Base-by-base conservation (phyloP, 148 eudicot genomes). In the Amaranthus hypochondriacus region DNA sequence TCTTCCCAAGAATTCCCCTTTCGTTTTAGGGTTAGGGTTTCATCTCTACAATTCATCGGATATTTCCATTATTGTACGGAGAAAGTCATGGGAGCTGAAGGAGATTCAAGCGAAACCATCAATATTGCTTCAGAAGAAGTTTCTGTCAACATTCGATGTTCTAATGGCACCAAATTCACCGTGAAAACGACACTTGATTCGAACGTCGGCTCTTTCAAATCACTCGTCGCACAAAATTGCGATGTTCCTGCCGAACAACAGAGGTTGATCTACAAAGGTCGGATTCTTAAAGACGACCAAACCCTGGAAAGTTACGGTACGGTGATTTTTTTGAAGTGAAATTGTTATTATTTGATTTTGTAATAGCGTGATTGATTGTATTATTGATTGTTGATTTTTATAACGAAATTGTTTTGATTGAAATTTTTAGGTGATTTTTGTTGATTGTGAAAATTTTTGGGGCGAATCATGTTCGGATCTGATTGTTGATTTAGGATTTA, bases 201-300 rank as follows among this genome's bases (percentile, higher is more conserved):
- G 28, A 71, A 88, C 63, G 96, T 93, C 52, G 81, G 56, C 28
- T 73, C 73, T 15, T 89, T 93, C 62, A 93, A 93, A 75, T 81
- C 75, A 56, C 61, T 88, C 2, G 77, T 93, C 39, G 91, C 90
- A 3, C 85, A 86, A 78, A 89, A 76, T 68, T 87, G 88, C 63
- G 93, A 93, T 54, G 86, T 90, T 4, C 96, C 92, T n/a, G 85
- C 93, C 69, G 86, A 87, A 62, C 96, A 93, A 68, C 98, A 90
- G 89, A 79, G 93, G 73, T 68, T 93, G 93, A 93, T 93, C 80
- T 93, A 93, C 73, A 90, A 93, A 74, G 96, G 96, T 39, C 90
- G 96, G 81, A 90, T 93, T 83, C 86, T 93, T 69, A 93, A 93
- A 86, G 93, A 93, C 60, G 96, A 92, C 71, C 96, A 92, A 77